Conservation (phyloP, 768 basidiomycete species). For the Scleroderma citrinum region DNA sequence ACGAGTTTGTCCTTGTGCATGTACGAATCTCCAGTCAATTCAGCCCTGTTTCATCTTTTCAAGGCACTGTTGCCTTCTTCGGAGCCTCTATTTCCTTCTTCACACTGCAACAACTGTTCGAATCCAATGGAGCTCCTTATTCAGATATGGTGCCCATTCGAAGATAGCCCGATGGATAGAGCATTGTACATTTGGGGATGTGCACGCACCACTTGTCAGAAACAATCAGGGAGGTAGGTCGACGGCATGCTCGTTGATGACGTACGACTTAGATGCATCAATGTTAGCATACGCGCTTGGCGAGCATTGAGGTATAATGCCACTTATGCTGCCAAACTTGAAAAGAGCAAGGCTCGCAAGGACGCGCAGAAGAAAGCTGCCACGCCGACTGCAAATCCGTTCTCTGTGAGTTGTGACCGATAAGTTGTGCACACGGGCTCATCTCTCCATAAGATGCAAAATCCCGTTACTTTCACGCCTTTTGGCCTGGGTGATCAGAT, state of each 20-base stretch:
- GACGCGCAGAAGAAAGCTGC: slow-evolving; percentile 34
- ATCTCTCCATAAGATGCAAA: slow-evolving; percentile 17
- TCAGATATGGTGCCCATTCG: slow-evolving; percentile 89
- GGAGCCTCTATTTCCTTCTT: slow-evolving; percentile 57
- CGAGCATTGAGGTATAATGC: slow-evolving; percentile 68
- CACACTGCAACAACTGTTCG: slow-evolving; percentile 66
- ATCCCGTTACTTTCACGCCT: slow-evolving; percentile 24
- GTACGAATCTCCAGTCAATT: slow-evolving; percentile 43
- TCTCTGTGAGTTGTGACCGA: slow-evolving; percentile 45
- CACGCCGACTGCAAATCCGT: slow-evolving; percentile 53
- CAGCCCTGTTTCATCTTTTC: slow-evolving; percentile 35
- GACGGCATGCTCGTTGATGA: background rate
- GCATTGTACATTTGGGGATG: slow-evolving; percentile 87
- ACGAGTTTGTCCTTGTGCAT: slow-evolving; percentile 48
- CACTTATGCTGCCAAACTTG: slow-evolving; percentile 68
- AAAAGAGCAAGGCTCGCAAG: slow-evolving; percentile 44
- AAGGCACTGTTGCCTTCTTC: slow-evolving; percentile 69
- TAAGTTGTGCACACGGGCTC: background rate
- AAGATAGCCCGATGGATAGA: slow-evolving; percentile 79
- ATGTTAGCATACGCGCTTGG: slow-evolving; percentile 71
- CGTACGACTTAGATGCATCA: slow-evolving; percentile 10
- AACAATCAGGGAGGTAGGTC: slow-evolving; percentile 72
- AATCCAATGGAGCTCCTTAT: slow-evolving; percentile 75
- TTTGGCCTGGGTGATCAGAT: slow-evolving; percentile 64
- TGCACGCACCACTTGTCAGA: slow-evolving; percentile 61